Conservation (phyloP, 305 asterid genomes). For the Petunia hybrid region DNA sequence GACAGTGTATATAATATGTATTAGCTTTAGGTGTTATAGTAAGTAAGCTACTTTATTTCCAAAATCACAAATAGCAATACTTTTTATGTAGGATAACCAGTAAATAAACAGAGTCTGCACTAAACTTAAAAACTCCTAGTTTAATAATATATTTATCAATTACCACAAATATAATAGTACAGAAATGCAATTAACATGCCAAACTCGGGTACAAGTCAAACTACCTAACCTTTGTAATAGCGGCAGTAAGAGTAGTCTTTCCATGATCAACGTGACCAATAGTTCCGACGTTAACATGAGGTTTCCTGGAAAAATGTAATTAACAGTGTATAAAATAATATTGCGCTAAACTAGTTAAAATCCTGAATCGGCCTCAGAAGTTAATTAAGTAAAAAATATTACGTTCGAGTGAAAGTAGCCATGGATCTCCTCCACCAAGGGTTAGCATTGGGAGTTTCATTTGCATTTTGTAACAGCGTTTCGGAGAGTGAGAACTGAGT, state of each 20-base stretch:
- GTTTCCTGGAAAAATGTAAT: slow-evolving; percentile 63
- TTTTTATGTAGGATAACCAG: too few relatives aligned
- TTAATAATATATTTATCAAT: too few relatives aligned
- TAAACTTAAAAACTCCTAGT: too few relatives aligned
- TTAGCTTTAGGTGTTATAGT: too few relatives aligned
- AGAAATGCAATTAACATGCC: too few relatives aligned
- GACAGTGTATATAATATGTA: too few relatives aligned
- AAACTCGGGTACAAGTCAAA: not conserved
- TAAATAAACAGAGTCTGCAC: too few relatives aligned
- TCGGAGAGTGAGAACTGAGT: slow-evolving; percentile 56
- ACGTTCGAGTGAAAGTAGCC: slow-evolving; percentile 99
- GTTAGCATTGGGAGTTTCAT: slow-evolving; percentile 50
- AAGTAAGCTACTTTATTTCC: too few relatives aligned
- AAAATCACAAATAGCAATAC: too few relatives aligned
- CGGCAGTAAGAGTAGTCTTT: slow-evolving; percentile 95
- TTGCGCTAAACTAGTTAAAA: not conserved
- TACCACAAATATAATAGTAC: too few relatives aligned
- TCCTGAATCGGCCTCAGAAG: not conserved
- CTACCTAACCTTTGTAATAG: slow-evolving; percentile 78
- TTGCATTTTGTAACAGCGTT: slow-evolving; percentile 39
- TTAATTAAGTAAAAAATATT: slow-evolving; percentile 33
- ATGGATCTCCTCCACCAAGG: slow-evolving; percentile 93
- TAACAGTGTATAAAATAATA: not conserved
- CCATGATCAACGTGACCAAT: slow-evolving; percentile 99
- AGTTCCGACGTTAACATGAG: slow-evolving; percentile 97